Percentiles rank a stretch among this genome's conserved stretches.
Evolutionary conservation across 1,139 yeast species (phyloP).

Genomic region (Geotrichum restrictum): DNA sequence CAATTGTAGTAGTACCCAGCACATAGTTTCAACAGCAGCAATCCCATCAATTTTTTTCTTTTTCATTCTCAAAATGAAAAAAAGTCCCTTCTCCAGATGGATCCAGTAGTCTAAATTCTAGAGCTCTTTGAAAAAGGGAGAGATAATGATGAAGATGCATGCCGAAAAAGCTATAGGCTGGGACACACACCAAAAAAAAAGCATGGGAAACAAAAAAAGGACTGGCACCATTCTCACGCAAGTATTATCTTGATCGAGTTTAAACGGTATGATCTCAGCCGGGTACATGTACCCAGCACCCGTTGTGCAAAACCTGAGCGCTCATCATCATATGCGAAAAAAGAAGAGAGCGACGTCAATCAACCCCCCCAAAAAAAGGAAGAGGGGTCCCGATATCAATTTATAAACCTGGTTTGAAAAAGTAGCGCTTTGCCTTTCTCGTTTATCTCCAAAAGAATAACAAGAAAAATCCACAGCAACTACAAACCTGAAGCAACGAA

Average conservation of each 20-base stretch:
- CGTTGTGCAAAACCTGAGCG: conserved; percentile 40
- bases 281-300: conserved; percentile 43
- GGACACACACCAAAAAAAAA: no score
- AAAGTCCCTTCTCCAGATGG: not conserved
- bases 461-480: conserved; percentile 13
- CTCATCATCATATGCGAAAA: no score
- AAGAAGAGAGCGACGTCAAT: not conserved
- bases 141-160: no score
- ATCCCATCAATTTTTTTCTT: no score
- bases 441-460: conserved; percentile 13
- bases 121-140: no score
- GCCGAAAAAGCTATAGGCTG: not conserved
- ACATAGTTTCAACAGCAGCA: not conserved
- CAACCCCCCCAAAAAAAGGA: not conserved
- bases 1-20: not conserved
- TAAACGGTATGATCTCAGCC: conserved; percentile 75
- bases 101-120: no score
- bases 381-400: not conserved
- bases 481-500: conserved; percentile 85
- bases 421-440: conserved; percentile 7
- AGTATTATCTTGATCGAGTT: conserved; percentile 86
- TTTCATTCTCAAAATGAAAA: not conserved
- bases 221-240: conserved; percentile 67
- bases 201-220: conserved; percentile 15
- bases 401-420: not conserved